Evolutionary conservation across 2,329 filamentous ascomycete genomes (phyloP).

Genomic region (Claviceps purpurea): DNA sequence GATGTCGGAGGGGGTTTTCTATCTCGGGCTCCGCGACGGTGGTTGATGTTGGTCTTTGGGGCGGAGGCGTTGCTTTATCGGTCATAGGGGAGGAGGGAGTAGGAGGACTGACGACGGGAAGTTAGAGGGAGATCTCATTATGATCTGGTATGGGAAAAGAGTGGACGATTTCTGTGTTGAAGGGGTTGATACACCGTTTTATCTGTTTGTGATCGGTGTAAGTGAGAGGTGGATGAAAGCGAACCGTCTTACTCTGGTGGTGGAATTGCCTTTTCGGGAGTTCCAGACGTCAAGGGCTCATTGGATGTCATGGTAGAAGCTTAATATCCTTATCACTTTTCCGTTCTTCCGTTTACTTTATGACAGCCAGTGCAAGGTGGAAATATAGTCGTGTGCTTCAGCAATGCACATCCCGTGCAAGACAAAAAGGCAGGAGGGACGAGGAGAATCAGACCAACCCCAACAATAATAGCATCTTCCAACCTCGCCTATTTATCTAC

Average conservation of each 20-base stretch:
- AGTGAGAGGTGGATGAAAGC: background rate
- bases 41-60: background rate
- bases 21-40: slow-evolving; percentile 16
- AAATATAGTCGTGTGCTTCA: too few relatives aligned
- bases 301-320: background rate
- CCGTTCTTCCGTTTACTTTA: background rate
- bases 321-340: background rate
- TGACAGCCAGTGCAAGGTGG: background rate
- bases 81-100: background rate
- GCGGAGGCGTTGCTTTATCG: background rate
- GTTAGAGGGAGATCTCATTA: too few relatives aligned
- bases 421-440: too few relatives aligned
- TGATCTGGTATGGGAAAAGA: too few relatives aligned
- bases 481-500: too few relatives aligned
- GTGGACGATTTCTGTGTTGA: too few relatives aligned
- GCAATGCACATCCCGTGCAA: too few relatives aligned
- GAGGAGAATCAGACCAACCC: too few relatives aligned
- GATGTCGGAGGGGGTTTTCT: slow-evolving; percentile 35
- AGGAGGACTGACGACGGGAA: background rate
- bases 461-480: too few relatives aligned
- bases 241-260: background rate
- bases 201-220: too few relatives aligned
- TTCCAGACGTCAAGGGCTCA: too few relatives aligned
- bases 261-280: background rate
- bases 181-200: too few relatives aligned